Evolutionary conservation across 106 monocot genomes (phyloP).

Genomic region (Phalaenopsis aphrodite): DNA sequence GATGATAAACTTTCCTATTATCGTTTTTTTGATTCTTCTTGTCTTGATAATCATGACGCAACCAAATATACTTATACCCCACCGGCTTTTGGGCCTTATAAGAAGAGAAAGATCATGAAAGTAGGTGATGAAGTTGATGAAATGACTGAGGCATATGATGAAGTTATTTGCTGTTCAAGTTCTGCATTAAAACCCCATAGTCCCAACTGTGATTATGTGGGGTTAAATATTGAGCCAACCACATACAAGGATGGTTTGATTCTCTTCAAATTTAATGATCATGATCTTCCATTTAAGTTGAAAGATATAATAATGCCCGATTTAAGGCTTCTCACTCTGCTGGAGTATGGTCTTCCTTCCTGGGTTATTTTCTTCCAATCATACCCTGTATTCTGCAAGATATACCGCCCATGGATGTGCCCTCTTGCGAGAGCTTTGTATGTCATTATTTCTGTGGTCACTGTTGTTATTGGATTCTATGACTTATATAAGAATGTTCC

Average conservation of each 20-base stretch:
- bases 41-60: background rate
- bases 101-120: constrained; percentile 74
- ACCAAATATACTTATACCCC: constrained; percentile 22
- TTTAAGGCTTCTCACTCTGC: constrained; percentile 58
- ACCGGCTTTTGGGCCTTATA: constrained; percentile 56
- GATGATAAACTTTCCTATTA: constrained; percentile 12
- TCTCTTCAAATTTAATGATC: constrained; percentile 76
- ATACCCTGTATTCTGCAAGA: constrained; percentile 78
- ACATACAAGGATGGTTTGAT: constrained; percentile 73
- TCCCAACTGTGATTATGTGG: constrained; percentile 19
- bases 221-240: constrained; percentile 30
- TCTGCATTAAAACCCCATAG: constrained; percentile 29
- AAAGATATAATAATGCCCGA: constrained; percentile 75
- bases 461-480: constrained; percentile 97
- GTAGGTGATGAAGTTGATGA: constrained; percentile 26
- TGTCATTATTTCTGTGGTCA: constrained; percentile 63
- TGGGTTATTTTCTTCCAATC: constrained; percentile 98
- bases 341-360: constrained; percentile 95
- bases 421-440: constrained; percentile 72
- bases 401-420: constrained; percentile 98
- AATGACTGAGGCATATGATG: constrained; percentile 22
- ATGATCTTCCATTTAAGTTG: constrained; percentile 76
- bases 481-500: constrained; percentile 97
- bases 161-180: constrained; percentile 39
- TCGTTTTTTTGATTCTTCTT: constrained; percentile 6